Base-by-base conservation (phyloP, 441 rosid species). In the Corymbia calophylla region DNA sequence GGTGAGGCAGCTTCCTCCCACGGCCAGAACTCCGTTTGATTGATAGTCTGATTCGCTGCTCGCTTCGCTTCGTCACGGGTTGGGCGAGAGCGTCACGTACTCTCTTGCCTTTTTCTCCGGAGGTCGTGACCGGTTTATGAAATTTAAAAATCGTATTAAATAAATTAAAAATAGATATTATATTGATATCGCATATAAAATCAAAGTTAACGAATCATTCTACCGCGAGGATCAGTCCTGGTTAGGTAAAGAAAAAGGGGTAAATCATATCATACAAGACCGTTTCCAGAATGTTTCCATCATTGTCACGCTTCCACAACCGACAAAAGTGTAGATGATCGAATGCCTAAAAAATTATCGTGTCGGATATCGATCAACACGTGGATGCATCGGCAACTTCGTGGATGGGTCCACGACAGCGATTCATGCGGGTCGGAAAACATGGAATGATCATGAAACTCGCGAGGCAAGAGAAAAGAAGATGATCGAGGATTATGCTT, bases 151-250 rank as follows among this genome's bases (percentile, higher is more conserved):
- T 35, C 0, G 21, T 21, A 19, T 39, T 39, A 1, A 39, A 39
- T 1, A 73, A 73, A 39, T 39, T 21, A 21, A 73, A 73, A 8
- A 0, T 2, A 8, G 0, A 6, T 39, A 39, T 5, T 39, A 39
- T 39, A 1, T 19, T 6, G 2, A 9, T 2, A 32, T 70, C 21
- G 0, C 1, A 5, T 9, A 19, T 19, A 5, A 10, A 0, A 39
- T 12, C 8, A 21, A 73, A 73, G 3, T 39, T 73, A 4, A 73
- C 0, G 1, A 21, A 73, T 73, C 8, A 11, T 73, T 35, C 81
- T 70, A 1, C 27, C 5, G 51, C 82, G 2, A 11, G 17, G 9
- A 0, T 11, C 49, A 0, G 29, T 39, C 82, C 29, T 11, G 51
- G 51, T 47, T 25, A 6, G 25, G 82, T 4, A 29, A 21, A 73